Evolutionary conservation across 2,329 filamentous ascomycete species (phyloP).

Genomic region (Ceratocystis harringtonii): DNA sequence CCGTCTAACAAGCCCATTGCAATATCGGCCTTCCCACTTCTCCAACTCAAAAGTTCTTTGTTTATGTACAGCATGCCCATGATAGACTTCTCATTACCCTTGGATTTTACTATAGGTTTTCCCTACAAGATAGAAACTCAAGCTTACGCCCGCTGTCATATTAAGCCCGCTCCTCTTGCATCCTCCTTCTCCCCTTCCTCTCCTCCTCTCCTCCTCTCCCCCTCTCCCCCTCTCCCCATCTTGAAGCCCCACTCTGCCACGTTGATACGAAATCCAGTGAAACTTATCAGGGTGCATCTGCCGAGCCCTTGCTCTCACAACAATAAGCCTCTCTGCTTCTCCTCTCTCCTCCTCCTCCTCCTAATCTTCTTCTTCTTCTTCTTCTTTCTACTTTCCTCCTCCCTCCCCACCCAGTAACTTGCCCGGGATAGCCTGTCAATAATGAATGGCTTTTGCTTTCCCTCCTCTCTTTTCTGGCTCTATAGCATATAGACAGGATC

Average conservation of each 20-base stretch:
- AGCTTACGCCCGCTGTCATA: neutral
- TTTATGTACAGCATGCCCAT: neutral
- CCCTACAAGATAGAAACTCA: neutral
- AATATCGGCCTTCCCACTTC: neutral
- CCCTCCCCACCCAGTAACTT: neutral
- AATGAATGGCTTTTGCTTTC: neutral
- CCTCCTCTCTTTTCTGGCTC: neutral
- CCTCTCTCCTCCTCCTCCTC: neutral
- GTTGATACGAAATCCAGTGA: slow-evolving; percentile 1
- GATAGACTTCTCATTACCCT: neutral
- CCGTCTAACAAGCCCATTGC: neutral
- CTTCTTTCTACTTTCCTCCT: neutral
- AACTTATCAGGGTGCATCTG: slow-evolving; percentile 1
- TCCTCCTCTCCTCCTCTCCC: too few relatives aligned
- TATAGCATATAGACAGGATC: neutral
- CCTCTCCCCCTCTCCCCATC: neutral
- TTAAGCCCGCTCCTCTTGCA: neutral
- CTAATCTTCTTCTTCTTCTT: neutral
- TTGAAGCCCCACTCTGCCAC: neutral
- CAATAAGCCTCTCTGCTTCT: neutral
- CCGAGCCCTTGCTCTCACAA: neutral
- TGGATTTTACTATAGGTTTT: neutral
- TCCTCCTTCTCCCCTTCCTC: neutral
- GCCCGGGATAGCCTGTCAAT: neutral
- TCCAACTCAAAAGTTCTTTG: neutral